These are phyloP conservation scores for Penicillium manginii DNA, from an alignment of 495 filamentous ascomycete species.

Conservation along the genomic window DNA sequence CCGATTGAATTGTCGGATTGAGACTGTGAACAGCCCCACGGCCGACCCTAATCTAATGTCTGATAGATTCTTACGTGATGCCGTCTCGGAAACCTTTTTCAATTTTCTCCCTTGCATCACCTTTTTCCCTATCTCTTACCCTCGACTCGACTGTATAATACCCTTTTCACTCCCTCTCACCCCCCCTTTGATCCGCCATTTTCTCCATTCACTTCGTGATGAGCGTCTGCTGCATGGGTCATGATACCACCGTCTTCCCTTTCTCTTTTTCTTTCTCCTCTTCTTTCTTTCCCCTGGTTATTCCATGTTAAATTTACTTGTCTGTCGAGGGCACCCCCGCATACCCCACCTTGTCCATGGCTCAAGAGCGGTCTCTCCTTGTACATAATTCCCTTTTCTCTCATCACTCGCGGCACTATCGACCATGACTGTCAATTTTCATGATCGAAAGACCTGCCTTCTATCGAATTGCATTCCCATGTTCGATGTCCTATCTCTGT, in stretches of 20 bases:
- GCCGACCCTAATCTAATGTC: slow-evolving; percentile 42
- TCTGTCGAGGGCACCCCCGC: slow-evolving; percentile 27
- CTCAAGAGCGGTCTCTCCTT: slow-evolving; percentile 22
- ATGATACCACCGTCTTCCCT: slow-evolving; percentile 35
- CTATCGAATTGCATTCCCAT: slow-evolving; percentile 26
- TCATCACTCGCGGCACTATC: slow-evolving; percentile 12
- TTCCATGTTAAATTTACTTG: slow-evolving; percentile 19
- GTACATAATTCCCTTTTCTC: slow-evolving; percentile 34
- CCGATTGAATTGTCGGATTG: slow-evolving; percentile 39
- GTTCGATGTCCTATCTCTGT: slow-evolving; percentile 8
- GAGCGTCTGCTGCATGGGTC: slow-evolving; percentile 35
- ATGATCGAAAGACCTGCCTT: slow-evolving; percentile 18
- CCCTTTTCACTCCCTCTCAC: slow-evolving; percentile 19
- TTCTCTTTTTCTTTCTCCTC: slow-evolving; percentile 10
- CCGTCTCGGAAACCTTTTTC: slow-evolving; percentile 32
- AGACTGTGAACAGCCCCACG: slow-evolving; percentile 11
- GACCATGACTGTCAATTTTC: slow-evolving; percentile 16
- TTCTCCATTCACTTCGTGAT: slow-evolving; percentile 25
- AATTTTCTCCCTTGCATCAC: slow-evolving; percentile 14
- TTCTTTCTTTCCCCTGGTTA: slow-evolving; percentile 14
- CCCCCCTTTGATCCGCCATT: slow-evolving; percentile 24
- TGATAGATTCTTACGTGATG: slow-evolving; percentile 42
- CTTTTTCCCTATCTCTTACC: slow-evolving; percentile 7
- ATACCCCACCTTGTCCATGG: slow-evolving; percentile 9
- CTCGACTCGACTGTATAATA: slow-evolving; percentile 38